Evolutionary conservation across 495 filamentous ascomycete genomes (phyloP), one percentile per base, ranked within the genome.

Genomic region (Trichoderma parareesei): DNA sequence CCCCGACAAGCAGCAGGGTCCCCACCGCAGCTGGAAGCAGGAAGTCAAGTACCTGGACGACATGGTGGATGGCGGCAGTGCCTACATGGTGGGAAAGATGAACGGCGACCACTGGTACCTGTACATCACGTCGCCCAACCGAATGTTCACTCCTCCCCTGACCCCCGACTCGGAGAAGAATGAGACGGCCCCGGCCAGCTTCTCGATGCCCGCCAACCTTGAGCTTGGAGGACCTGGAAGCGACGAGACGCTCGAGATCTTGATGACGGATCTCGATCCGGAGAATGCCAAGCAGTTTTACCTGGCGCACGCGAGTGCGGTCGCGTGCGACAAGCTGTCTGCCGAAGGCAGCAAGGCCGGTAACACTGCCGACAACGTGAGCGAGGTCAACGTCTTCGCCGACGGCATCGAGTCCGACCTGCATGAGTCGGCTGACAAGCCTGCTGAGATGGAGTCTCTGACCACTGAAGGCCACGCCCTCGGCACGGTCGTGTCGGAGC

Each of bases 21-120:
- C 95, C 60, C 95, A 99, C 74, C 88, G 91, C 65, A 98, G 92
- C 85, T 99, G 95, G 95, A 87, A 91, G 68, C 87, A 97, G 69
- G 95, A 99, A 73, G 95, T 99, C 68, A 87, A 85, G 64, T 94
- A 85, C 67, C 81, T 99, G 66, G 95, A 99, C 77, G 85, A 86
- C 70, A 88, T 90, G 70, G 98, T 98, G 74, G 81, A 88, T 59
- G 89, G 90, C 64, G 95, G 95, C 49, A 98, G 93, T 75, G 95
- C 95, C 40, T 99, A 99, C 77, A 95, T 98, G 93, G 94, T 99
- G 67, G 95, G 95, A 68, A 97, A 96, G 76, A 97, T 98, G 92
- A 99, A 99, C 71, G 93, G 94, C 66, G 95, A 98, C 76, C 95
- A 99, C 71, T 99, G 95, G 95, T 98, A 98, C 71, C 79, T 99